These are phyloP conservation scores for Mortierella sp. DNA, from an alignment of 371 early-diverging fungal species.

Conservation along the genomic window DNA sequence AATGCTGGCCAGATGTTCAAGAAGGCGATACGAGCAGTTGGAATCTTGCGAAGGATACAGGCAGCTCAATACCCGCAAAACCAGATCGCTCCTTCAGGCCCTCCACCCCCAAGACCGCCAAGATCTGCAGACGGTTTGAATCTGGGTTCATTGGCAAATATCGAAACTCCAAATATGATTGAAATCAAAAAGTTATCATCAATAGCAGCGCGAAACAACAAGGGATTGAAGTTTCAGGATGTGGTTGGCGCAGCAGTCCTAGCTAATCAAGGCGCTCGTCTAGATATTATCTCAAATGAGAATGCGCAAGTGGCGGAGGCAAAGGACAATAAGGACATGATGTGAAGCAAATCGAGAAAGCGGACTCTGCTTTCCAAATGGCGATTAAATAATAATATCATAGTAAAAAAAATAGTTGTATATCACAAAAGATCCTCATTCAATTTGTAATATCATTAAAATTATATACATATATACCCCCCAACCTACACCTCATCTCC, in stretches of 20 bases:
- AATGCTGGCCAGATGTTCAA: slow-evolving; percentile 82
- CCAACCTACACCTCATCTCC: too few species aligned
- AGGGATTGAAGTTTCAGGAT: slow-evolving; percentile 32
- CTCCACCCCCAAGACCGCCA: background rate
- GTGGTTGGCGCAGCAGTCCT: slow-evolving; percentile 34
- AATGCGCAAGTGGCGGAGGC: too few species aligned
- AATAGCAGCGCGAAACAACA: background rate
- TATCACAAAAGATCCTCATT: background rate
- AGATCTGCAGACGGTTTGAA: too few species aligned
- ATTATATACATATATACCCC: background rate
- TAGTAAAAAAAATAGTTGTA: background rate
- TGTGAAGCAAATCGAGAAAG: background rate
- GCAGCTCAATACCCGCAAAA: slow-evolving; percentile 3
- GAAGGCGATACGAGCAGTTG: slow-evolving; percentile 66
- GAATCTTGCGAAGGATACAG: slow-evolving; percentile 38
- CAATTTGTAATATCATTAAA: background rate
- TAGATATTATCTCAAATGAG: background rate
- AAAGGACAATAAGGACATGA: too few species aligned
- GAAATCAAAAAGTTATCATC: too few species aligned
- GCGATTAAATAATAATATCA: background rate
- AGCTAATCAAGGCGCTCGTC: slow-evolving; percentile 13
- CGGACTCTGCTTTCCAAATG: slow-evolving; percentile 3
- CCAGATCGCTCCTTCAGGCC: background rate
- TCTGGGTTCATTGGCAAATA: too few species aligned
- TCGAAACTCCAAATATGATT: too few species aligned